Percentiles rank a stretch among this genome's conserved stretches.
Conservation (phyloP, 2,329 filamentous ascomycete genomes). For the Stagonosporopsis vannaccii region DNA sequence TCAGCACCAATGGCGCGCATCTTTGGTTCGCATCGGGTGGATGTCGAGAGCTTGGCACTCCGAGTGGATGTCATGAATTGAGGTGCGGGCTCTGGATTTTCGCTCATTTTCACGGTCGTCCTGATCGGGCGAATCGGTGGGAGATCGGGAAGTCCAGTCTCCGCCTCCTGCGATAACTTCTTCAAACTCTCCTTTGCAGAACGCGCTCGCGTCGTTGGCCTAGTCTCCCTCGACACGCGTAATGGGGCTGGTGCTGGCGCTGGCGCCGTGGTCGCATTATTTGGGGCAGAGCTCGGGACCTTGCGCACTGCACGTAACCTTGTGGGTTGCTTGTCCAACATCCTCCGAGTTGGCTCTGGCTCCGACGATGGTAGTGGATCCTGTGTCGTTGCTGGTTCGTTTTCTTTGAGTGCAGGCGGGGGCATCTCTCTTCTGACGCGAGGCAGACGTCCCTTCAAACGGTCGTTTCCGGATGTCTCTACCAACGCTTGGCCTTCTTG, state of each 20-base stretch:
- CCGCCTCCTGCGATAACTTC: conserved; percentile 25
- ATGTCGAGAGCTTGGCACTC: conserved; percentile 25
- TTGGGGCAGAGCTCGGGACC: conserved; percentile 43
- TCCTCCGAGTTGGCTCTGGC: conserved; percentile 35
- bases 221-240: conserved; percentile 38
- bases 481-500: conserved; percentile 50
- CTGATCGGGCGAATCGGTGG: conserved; percentile 35
- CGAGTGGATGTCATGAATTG: conserved; percentile 13
- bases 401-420: conserved; percentile 47
- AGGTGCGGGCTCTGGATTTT: conserved; percentile 27
- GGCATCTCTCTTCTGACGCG: conserved; percentile 34
- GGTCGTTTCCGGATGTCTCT: conserved; percentile 57
- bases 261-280: conserved; percentile 41
- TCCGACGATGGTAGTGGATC: conserved; percentile 30
- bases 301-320: conserved; percentile 46
- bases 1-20: conserved; percentile 37
- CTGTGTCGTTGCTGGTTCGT: conserved; percentile 38
- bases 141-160: conserved; percentile 34
- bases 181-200: conserved; percentile 31
- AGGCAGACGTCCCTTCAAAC: conserved; percentile 36
- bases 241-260: conserved; percentile 40
- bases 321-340: conserved; percentile 47
- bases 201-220: conserved; percentile 36
- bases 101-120: conserved; percentile 26
- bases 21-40: conserved; percentile 27